Evolutionary conservation across 2,329 filamentous ascomycete genomes (phyloP).

Genomic region (Taxawa tesnikishii): DNA sequence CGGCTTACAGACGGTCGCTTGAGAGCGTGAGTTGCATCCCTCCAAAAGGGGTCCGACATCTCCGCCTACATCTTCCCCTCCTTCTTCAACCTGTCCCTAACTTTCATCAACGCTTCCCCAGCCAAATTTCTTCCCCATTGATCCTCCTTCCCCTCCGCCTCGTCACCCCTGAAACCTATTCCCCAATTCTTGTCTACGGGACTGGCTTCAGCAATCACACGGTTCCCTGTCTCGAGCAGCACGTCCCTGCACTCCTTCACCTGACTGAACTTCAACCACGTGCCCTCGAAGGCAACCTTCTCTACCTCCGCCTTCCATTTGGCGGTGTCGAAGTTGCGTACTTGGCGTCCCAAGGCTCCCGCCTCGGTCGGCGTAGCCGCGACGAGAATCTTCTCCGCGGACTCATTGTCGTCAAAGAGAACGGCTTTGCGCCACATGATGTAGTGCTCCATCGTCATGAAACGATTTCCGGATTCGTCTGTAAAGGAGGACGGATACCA

Average conservation of each 20-base stretch:
- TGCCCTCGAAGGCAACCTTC: slow-evolving; percentile 19
- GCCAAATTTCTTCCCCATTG: slow-evolving; percentile 22
- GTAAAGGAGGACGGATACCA: slow-evolving; percentile 13
- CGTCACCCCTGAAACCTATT: slow-evolving; percentile 19
- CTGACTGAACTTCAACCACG: slow-evolving; percentile 21
- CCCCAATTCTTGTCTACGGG: slow-evolving; percentile 23
- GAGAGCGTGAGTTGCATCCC: too few species aligned
- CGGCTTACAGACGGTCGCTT: too few species aligned
- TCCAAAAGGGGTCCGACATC: too few species aligned
- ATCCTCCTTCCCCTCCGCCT: slow-evolving; percentile 15
- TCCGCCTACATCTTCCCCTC: slow-evolving; percentile 7
- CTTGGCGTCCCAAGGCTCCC: slow-evolving; percentile 18
- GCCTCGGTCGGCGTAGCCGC: slow-evolving; percentile 13
- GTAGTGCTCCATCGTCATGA: slow-evolving; percentile 15
- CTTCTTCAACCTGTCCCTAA: slow-evolving; percentile 15
- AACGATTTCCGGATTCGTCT: slow-evolving; percentile 6
- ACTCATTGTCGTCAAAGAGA: slow-evolving; percentile 16
- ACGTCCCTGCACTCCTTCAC: slow-evolving; percentile 14
- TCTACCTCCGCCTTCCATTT: slow-evolving; percentile 15
- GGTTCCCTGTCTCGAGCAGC: slow-evolving; percentile 18
- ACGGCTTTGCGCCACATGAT: slow-evolving; percentile 26
- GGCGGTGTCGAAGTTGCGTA: slow-evolving; percentile 18
- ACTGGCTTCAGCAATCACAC: slow-evolving; percentile 22
- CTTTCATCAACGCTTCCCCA: slow-evolving; percentile 21
- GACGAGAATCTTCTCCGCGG: slow-evolving; percentile 16